Percentiles rank a stretch among this genome's conserved stretches.
Conservation (phyloP, 1,139 yeast genomes). For the Suzukiozyma palmioleophila region DNA sequence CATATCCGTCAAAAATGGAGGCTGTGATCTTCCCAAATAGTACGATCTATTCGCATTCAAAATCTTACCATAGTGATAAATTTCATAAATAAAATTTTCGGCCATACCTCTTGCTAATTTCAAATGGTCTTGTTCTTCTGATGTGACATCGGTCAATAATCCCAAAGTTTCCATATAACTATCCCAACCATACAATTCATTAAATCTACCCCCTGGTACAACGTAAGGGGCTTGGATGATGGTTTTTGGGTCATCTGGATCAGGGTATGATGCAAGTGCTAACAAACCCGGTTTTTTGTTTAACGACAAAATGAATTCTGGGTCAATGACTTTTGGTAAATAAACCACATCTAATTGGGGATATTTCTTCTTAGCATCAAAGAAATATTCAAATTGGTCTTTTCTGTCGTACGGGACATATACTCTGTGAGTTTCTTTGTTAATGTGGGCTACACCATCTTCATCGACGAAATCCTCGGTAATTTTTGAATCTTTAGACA, state of each 20-base stretch:
- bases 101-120: slow-evolving; percentile 84
- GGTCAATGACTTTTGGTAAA: slow-evolving; percentile 55
- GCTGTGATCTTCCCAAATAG: slow-evolving; percentile 89
- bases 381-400: slow-evolving; percentile 73
- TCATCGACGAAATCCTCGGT: slow-evolving; percentile 48
- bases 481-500: slow-evolving; percentile 80
- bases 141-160: slow-evolving; percentile 58
- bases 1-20: slow-evolving; percentile 97
- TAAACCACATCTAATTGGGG: slow-evolving; percentile 69
- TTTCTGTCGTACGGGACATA: slow-evolving; percentile 69
- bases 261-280: slow-evolving; percentile 66
- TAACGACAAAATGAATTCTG: slow-evolving; percentile 71
- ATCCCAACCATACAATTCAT: slow-evolving; percentile 98
- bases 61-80: slow-evolving; percentile 85
- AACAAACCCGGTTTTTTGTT: slow-evolving; percentile 83
- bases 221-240: slow-evolving; percentile 78
- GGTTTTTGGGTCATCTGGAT: slow-evolving; percentile 44
- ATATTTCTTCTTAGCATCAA: slow-evolving; percentile 55
- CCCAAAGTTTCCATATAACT: slow-evolving; percentile 92
- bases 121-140: slow-evolving; percentile 24
- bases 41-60: slow-evolving; percentile 93
- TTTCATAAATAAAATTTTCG: slow-evolving; percentile 87
- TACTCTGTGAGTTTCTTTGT: slow-evolving; percentile 57
- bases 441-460: slow-evolving; percentile 23
- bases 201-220: slow-evolving; percentile 97